A percentile compares a stretch with the other conserved stretches of the same genome.
phyloP scores from a whole-genome alignment of 768 basidiomycete species.

The Kwoniella botswanensis region DNA sequence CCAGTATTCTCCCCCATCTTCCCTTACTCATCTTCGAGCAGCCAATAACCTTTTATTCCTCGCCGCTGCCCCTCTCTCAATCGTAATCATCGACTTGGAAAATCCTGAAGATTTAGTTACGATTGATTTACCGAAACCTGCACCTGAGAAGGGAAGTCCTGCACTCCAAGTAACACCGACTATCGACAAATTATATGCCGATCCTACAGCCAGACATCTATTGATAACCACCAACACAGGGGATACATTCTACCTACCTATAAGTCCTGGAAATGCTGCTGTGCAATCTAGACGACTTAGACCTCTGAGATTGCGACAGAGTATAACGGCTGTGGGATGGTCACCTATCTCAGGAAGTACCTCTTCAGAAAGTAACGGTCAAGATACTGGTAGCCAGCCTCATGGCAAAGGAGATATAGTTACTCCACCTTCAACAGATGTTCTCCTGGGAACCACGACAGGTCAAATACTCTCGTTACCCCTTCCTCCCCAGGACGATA shows the following conservation, averaged over 20 bases:
- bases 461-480: conserved; percentile 83
- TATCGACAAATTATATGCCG: conserved; percentile 85
- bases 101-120: conserved; percentile 77
- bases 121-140: conserved; percentile 73
- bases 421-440: conserved; percentile 74
- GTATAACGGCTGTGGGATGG: conserved; percentile 92
- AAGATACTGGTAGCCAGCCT: conserved; percentile 7
- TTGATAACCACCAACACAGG: conserved; percentile 83
- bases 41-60: conserved; percentile 86
- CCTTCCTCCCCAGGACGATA: conserved; percentile 84
- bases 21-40: conserved; percentile 79
- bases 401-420: conserved; percentile 37
- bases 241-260: conserved; percentile 91
- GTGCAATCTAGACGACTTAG: conserved; percentile 71
- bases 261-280: conserved; percentile 39
- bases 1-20: conserved; percentile 83
- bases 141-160: conserved; percentile 61
- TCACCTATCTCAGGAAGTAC: conserved; percentile 68
- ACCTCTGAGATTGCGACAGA: conserved; percentile 77
- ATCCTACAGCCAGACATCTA: conserved; percentile 90
- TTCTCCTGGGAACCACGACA: conserved; percentile 78
- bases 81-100: conserved; percentile 88
- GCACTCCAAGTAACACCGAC: conserved; percentile 22
- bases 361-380: conserved; percentile 54
- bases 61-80: conserved; percentile 73